Evolutionary conservation across 2,329 filamentous ascomycete species (phyloP).

Genomic region (Clonostachys byssicola): DNA sequence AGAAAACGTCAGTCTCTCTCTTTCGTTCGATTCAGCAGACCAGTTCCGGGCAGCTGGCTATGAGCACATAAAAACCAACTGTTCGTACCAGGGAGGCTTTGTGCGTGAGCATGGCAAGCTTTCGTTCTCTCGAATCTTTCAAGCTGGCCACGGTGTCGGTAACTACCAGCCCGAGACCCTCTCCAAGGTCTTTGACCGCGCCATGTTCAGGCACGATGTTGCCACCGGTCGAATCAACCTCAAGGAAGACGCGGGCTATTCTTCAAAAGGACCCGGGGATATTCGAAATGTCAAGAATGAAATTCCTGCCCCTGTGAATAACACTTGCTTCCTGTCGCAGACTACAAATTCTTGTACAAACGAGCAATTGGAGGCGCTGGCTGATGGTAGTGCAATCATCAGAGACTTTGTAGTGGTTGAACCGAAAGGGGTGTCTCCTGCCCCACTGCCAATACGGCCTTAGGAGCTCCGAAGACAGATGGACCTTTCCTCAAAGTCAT

Average conservation of each 20-base stretch:
- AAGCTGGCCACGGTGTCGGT: slow-evolving; percentile 57
- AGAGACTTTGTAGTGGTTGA: no score
- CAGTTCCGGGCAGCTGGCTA: slow-evolving; percentile 64
- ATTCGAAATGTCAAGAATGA: slow-evolving; percentile 50
- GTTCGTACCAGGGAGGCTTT: slow-evolving; percentile 59
- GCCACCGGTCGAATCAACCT: slow-evolving; percentile 40
- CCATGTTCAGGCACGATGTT: slow-evolving; percentile 46
- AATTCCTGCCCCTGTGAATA: slow-evolving; percentile 32
- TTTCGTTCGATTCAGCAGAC: slow-evolving; percentile 39
- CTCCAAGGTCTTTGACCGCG: slow-evolving; percentile 51
- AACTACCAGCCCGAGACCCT: slow-evolving; percentile 53
- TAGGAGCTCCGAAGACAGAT: no score
- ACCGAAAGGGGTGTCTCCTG: no score
- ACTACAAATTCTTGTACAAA: slow-evolving; percentile 35
- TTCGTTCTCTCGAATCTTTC: slow-evolving; percentile 59
- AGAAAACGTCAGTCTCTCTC: slow-evolving; percentile 61
- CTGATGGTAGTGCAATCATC: slow-evolving; percentile 61
- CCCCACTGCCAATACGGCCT: no score
- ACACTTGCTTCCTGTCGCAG: slow-evolving; percentile 54
- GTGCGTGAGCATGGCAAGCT: slow-evolving; percentile 72
- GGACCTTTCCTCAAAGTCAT: no score
- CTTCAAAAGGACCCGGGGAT: slow-evolving; percentile 32
- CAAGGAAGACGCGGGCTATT: slow-evolving; percentile 27
- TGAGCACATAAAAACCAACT: slow-evolving; percentile 62
- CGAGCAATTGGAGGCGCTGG: slow-evolving; percentile 11